phyloP scores from a whole-genome alignment of 352 stramenopile genomes.

The Aphanomyces euteiches region DNA sequence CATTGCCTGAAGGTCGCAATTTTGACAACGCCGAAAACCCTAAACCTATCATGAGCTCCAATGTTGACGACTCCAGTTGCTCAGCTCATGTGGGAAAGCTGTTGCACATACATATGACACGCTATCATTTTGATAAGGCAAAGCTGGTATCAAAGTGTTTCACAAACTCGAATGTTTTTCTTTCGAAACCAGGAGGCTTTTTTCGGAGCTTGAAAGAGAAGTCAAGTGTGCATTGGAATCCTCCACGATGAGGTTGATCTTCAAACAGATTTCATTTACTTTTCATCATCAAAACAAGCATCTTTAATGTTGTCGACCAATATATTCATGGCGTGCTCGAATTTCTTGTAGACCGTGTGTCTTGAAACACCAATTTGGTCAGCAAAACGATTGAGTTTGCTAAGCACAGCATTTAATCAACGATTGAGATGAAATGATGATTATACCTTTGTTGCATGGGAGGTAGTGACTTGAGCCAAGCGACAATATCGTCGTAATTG shows the following conservation, averaged over 20 bases:
- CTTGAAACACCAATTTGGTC: constrained; percentile 64
- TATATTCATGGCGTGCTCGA: constrained; percentile 69
- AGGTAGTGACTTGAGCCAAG: constrained; percentile 71
- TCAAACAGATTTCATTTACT: constrained; percentile 3
- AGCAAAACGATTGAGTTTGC: constrained; percentile 74
- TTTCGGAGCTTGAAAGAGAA: too few relatives aligned
- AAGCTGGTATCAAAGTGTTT: too few relatives aligned
- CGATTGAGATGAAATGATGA: not conserved
- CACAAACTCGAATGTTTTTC: too few relatives aligned
- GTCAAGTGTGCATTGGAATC: not conserved
- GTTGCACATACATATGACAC: too few relatives aligned
- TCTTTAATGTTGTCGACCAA: constrained; percentile 72
- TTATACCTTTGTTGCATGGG: constrained; percentile 79
- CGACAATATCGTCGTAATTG: constrained; percentile 63
- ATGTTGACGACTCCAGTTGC: too few relatives aligned
- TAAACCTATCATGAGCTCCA: too few relatives aligned
- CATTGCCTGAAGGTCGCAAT: too few relatives aligned
- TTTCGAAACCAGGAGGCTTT: too few relatives aligned
- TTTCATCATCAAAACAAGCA: constrained; percentile 48
- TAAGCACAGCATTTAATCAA: constrained; percentile 31
- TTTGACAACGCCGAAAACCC: too few relatives aligned
- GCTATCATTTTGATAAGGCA: too few relatives aligned
- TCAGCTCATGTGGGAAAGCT: too few relatives aligned
- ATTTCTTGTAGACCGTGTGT: constrained; percentile 58
- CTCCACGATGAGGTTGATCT: not conserved